phyloP scores from a whole-genome alignment of 2,329 filamentous ascomycete species.

The Hypoxylon sp. region DNA sequence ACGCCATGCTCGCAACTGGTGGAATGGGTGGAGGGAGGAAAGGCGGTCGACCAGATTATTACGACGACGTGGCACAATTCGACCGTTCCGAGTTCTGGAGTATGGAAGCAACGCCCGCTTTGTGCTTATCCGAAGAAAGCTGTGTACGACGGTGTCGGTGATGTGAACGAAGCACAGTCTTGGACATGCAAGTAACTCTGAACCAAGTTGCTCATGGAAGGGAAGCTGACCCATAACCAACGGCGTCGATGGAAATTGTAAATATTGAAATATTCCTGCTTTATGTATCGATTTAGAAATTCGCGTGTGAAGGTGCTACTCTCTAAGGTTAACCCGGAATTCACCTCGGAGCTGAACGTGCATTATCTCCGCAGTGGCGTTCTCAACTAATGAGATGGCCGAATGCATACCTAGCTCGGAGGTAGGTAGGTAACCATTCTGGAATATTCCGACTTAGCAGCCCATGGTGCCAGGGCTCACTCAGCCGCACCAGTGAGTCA shows the following conservation, averaged over 20 bases:
- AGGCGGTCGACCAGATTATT: conserved; percentile 50
- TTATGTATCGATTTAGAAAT: background rate
- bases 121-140: conserved; percentile 40
- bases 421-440: no score
- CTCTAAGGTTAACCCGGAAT: background rate
- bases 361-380: background rate
- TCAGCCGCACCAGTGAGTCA: background rate
- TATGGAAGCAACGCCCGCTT: conserved; percentile 43
- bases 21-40: conserved; percentile 61
- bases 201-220: background rate
- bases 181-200: conserved; percentile 31
- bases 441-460: background rate
- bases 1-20: conserved; percentile 59
- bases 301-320: background rate
- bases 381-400: background rate
- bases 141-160: conserved; percentile 31
- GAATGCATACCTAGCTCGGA: no score
- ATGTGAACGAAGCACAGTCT: conserved; percentile 33
- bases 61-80: conserved; percentile 57
- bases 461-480: no score
- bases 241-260: background rate
- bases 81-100: conserved; percentile 41
- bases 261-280: background rate
- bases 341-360: background rate
- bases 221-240: background rate